Evolutionary conservation across 441 rosid genomes (phyloP), one percentile per base, ranked within the genome.

Genomic region (Populus tomentosa): DNA sequence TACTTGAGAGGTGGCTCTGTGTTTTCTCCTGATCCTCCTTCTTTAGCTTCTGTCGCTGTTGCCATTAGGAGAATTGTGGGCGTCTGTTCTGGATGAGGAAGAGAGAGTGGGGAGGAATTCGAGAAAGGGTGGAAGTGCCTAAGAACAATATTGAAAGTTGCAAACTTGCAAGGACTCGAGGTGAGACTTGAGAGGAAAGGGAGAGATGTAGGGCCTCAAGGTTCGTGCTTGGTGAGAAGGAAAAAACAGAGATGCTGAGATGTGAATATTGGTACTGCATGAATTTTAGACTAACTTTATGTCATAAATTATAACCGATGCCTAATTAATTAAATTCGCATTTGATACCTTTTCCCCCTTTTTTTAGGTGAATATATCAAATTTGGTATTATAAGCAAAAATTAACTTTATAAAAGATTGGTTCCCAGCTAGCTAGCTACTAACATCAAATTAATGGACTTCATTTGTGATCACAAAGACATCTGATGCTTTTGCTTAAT

Each of bases 1-100:
- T 72, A 90, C 61, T 84, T 85, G 24, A 90, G 88, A 53, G 82
- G 83, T 13, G 78, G 78, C 70, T 75, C 85, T 61, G 36, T 75
- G 78, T 76, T 36, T 59, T 86, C 87, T 81, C 85, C 71, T 1
- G 36, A 6, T 74, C 72, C 38, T 82, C 79, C 84, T 42, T 50
- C 40, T 20, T 70, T 78, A 46, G 56, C 20, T 14, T 46, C 56
- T 46, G 56, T 4, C 56, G 84, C 63, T 1, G 83, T 13, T 8
- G 80, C 91, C 92, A 88, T 89, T 80, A 59, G 71, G 3, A 26
- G 42, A 72, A 10, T 0, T 10, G 11, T 23, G 53, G 35, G 67
- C 0, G 28, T 8, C 23, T 26, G 38, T 11, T 18, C 23, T 9
- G 38, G 53, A 21, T 30, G 79, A 67, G 80, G 73, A 28, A 78